Conservation (phyloP, 1,284 basidiomycete genomes). For the Polyporus tsugae region DNA sequence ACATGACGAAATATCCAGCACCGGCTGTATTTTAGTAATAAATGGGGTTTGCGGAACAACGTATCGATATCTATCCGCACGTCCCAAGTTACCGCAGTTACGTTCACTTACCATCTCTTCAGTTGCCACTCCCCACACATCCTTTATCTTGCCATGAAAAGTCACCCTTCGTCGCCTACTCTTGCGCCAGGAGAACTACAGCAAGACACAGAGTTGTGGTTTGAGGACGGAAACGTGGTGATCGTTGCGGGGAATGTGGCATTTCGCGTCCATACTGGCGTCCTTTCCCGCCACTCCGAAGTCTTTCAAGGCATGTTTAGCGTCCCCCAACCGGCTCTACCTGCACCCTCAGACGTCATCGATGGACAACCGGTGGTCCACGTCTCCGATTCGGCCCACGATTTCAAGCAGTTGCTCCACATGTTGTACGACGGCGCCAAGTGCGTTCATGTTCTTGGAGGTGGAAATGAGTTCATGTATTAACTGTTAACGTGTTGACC, state of each 20-base stretch:
- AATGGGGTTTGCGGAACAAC: background rate
- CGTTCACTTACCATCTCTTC: background rate
- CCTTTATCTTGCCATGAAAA: background rate
- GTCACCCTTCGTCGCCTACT: background rate
- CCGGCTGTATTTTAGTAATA: background rate
- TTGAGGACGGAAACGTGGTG: slow-evolving; percentile 12
- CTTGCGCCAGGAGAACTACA: background rate
- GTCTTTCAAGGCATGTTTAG: slow-evolving; percentile 7
- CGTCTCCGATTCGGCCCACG: slow-evolving; percentile 9
- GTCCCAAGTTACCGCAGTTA: no score
- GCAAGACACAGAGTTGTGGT: slow-evolving; percentile 7
- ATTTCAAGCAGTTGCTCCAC: background rate
- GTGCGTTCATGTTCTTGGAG: background rate
- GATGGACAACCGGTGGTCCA: slow-evolving; percentile 5
- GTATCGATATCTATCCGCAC: no score
- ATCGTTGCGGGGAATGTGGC: background rate
- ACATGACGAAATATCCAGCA: background rate
- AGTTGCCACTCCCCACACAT: background rate
- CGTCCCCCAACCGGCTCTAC: background rate
- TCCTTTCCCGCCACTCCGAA: slow-evolving; percentile 12
- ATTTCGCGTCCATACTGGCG: slow-evolving; percentile 7
- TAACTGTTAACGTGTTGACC: background rate
- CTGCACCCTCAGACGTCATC: background rate
- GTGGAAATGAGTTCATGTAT: no score
- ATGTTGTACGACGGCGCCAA: slow-evolving; percentile 2